phyloP scores from a whole-genome alignment of 192 early-diverging fungal species.

The Thamnidium elegans region DNA sequence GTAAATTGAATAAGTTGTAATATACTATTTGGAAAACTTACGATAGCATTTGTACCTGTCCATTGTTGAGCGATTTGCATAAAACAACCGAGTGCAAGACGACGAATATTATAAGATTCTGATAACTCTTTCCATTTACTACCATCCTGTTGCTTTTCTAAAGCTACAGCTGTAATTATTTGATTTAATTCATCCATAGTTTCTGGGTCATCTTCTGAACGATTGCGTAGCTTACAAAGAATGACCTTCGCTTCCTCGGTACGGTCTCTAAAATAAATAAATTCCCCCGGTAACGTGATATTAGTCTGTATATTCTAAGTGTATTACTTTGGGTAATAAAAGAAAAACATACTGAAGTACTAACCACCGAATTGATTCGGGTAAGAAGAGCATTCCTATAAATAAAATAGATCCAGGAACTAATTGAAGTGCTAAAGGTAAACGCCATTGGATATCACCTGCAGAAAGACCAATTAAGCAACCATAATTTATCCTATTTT shows the following conservation, averaged over 20 bases:
- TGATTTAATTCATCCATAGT: not conserved
- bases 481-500: constrained; percentile 8
- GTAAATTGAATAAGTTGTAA: too few relatives aligned
- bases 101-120: not conserved
- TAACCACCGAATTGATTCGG: constrained; percentile 11
- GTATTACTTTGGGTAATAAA: too few relatives aligned
- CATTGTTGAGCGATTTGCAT: constrained; percentile 10
- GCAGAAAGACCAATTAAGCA: constrained; percentile 7
- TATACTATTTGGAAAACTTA: not conserved
- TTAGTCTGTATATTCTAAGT: too few relatives aligned
- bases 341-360: constrained; percentile 3
- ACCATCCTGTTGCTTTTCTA: not conserved
- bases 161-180: not conserved
- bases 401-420: constrained; percentile 17
- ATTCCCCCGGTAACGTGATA: not conserved
- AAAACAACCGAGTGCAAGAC: constrained; percentile 1
- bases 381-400: constrained; percentile 14
- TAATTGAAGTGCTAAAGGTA: constrained; percentile 17
- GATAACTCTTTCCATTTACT: constrained; percentile 8
- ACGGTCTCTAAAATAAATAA: constrained; percentile 3
- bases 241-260: constrained; percentile 1
- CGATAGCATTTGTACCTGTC: constrained; percentile 7
- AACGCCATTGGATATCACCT: constrained; percentile 16
- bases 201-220: not conserved
- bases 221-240: not conserved